phyloP scores from a whole-genome alignment of 2,329 filamentous ascomycete species.

The Penicillium sp. region DNA sequence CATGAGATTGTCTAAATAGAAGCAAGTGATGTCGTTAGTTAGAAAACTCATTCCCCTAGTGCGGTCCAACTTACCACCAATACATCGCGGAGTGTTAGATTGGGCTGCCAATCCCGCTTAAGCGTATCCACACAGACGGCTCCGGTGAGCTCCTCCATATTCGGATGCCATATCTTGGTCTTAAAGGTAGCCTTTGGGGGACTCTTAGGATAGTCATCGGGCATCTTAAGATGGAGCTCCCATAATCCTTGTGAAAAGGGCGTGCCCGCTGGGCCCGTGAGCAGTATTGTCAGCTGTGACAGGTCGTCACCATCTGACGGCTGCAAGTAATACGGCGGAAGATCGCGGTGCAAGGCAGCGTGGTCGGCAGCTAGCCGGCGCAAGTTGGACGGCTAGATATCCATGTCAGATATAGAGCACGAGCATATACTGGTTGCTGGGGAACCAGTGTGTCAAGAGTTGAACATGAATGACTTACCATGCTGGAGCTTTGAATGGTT shows the following conservation, averaged over 20 bases:
- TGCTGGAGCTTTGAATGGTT: slow-evolving; percentile 4
- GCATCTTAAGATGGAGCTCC: slow-evolving; percentile 60
- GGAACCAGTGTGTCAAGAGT: slow-evolving; percentile 1
- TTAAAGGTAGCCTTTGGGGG: slow-evolving; percentile 57
- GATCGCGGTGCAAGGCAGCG: slow-evolving; percentile 53
- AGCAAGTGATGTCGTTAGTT: not conserved
- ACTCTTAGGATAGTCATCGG: slow-evolving; percentile 52
- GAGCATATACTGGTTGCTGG: slow-evolving; percentile 5
- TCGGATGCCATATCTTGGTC: slow-evolving; percentile 63
- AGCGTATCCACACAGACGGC: slow-evolving; percentile 64
- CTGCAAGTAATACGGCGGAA: slow-evolving; percentile 63
- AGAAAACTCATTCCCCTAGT: not conserved
- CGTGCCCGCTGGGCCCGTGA: slow-evolving; percentile 59
- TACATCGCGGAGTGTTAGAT: slow-evolving; percentile 58
- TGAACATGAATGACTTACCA: slow-evolving; percentile 17
- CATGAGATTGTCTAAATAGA: slow-evolving; percentile 58
- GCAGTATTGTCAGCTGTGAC: slow-evolving; percentile 56
- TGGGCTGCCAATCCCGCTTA: slow-evolving; percentile 61
- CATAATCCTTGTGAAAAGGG: slow-evolving; percentile 60
- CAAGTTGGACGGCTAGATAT: slow-evolving; percentile 39
- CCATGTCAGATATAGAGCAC: slow-evolving; percentile 10
- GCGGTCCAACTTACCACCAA: slow-evolving; percentile 42
- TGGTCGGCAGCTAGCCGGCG: slow-evolving; percentile 62
- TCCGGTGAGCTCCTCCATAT: slow-evolving; percentile 61
- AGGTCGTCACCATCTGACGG: slow-evolving; percentile 53